phyloP scores from a whole-genome alignment of 2,329 filamentous ascomycete species.

The Diaporthe velutina region DNA sequence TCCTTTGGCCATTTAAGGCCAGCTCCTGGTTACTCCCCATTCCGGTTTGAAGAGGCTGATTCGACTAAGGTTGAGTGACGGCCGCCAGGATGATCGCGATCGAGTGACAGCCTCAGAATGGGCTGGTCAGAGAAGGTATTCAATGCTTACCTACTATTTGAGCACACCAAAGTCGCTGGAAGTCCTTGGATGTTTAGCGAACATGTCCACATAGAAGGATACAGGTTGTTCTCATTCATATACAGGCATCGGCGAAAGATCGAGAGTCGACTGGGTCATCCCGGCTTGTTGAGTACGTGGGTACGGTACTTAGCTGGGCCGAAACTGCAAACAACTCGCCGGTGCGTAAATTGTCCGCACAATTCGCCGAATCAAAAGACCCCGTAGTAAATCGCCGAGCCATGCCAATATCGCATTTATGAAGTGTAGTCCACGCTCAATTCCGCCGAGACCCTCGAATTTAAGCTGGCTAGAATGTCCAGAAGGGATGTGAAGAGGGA shows the following conservation, averaged over 20 bases:
- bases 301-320: background rate
- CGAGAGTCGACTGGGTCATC: background rate
- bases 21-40: background rate
- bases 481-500: constrained; percentile 3
- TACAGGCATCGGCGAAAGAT: background rate
- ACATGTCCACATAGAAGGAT: background rate
- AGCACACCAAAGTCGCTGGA: too few relatives aligned
- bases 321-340: background rate
- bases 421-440: constrained; percentile 8
- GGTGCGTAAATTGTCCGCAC: background rate
- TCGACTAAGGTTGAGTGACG: background rate
- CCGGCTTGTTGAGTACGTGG: background rate
- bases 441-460: constrained; percentile 13
- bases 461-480: constrained; percentile 19
- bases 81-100: background rate
- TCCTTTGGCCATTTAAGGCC: background rate
- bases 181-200: too few relatives aligned
- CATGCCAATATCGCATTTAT: background rate
- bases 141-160: background rate
- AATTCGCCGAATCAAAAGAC: background rate
- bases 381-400: background rate
- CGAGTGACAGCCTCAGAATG: background rate
- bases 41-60: background rate
- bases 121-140: background rate
- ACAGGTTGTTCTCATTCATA: background rate